Evolutionary conservation across 371 early-diverging fungal genomes (phyloP), one percentile per base, ranked within the genome.

Genomic region (Fennellomyces sp.): DNA sequence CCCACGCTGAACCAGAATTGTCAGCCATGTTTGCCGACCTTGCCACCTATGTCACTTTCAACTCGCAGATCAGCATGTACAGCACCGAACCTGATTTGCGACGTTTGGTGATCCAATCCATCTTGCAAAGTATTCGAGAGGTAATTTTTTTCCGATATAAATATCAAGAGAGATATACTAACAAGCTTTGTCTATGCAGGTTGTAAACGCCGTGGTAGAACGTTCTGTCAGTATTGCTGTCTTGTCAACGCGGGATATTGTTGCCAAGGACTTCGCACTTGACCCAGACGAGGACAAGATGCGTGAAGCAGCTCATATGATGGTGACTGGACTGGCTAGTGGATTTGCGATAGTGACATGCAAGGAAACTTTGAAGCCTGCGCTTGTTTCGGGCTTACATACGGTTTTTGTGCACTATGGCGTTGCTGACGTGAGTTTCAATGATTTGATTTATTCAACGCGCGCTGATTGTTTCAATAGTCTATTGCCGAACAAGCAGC

Each of bases 221-320:
- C 82, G 98, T 42, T 90, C 97, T 2, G 93, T 97, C 0, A 87
- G 90, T 0, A 97, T 97, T 70, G 97, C 97, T 0, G 85, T 86
- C 2, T 88, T 94, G 25, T 90, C 96, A 15, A 96, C 97, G 0
- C 84, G 91, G 2, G 98, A 97, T 55, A 77, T 97, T 21, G 83
- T 97, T 28, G 70, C 88, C 45, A 97, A 97, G 72, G 99, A 99
- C 65, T 97, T 98, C 75, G 90, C 91, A 0, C 82, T 91, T 67
- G 97, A 98, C 71, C 86, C 93, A 1, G 92, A 95, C 65, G 97
- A 97, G 65, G 91, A 91, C 50, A 89, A 90, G 68, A 88, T 97
- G 89, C 82, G 93, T 41, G 89, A 92, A 45, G 93, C 99, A 2
- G 96, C 97, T 5, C 94, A 95, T 65, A 63, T 89, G 49, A 99